Conservation (phyloP, 177 flowering plant genomes). For the Telopea speciosissima region DNA sequence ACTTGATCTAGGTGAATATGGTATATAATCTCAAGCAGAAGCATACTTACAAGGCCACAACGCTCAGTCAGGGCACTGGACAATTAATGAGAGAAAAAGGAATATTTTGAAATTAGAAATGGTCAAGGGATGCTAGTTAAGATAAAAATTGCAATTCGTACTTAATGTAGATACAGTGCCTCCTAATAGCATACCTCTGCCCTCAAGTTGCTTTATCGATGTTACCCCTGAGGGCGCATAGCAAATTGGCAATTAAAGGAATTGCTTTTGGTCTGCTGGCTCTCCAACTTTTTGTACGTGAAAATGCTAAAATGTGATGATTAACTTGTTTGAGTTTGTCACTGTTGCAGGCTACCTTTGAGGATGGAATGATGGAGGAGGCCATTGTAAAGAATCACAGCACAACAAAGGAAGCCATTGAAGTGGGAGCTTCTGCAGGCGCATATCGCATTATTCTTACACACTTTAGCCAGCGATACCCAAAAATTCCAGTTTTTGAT, state of each 20-base stretch:
- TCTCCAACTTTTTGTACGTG: neutral
- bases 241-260: neutral
- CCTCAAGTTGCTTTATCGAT: neutral
- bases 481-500: slow-evolving; percentile 85
- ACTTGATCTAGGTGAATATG: neutral
- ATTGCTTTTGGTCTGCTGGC: neutral
- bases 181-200: neutral
- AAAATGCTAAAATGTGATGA: neutral
- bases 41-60: too few relatives aligned
- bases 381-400: slow-evolving; percentile 90
- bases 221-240: too few relatives aligned
- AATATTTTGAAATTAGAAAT: too few relatives aligned
- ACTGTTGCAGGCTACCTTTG: slow-evolving; percentile 87
- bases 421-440: slow-evolving; percentile 70
- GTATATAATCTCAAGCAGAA: too few relatives aligned
- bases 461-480: slow-evolving; percentile 98
- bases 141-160: neutral
- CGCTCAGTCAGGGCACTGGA: too few relatives aligned
- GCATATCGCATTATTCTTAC: slow-evolving; percentile 84
- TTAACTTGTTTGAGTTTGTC: neutral
- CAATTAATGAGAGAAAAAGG: too few relatives aligned
- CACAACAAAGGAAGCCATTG: slow-evolving; percentile 91
- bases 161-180: neutral
- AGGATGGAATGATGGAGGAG: slow-evolving; percentile 82
- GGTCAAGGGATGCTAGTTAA: too few relatives aligned